phyloP scores from a whole-genome alignment of 192 early-diverging fungal species.

The Coemansia sp. region DNA sequence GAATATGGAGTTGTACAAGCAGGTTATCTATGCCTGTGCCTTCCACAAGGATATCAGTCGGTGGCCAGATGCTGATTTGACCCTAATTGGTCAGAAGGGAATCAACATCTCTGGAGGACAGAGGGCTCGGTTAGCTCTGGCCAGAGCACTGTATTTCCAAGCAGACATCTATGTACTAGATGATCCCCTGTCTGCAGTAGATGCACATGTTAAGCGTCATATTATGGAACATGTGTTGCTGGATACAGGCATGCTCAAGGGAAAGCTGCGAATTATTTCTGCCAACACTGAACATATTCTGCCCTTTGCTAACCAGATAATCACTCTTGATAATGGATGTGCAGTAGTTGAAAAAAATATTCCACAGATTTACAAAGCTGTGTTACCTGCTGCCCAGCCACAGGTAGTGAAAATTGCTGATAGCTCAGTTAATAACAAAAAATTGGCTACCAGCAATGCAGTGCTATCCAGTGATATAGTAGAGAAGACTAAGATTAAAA shows the following conservation, averaged over 20 bases:
- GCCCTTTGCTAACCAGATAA: not conserved
- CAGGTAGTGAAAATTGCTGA: no score
- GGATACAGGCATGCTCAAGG: no score
- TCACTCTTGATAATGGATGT: no score
- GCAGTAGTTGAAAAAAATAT: no score
- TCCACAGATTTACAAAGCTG: no score
- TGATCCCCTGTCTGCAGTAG: conserved; percentile 23
- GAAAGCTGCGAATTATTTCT: not conserved
- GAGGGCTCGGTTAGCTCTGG: conserved; percentile 59
- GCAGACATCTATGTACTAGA: conserved; percentile 53
- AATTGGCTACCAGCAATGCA: no score
- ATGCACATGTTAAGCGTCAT: conserved; percentile 16
- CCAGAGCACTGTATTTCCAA: conserved; percentile 60
- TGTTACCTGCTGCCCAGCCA: no score
- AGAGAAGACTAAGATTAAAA: no score
- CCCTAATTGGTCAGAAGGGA: conserved; percentile 57
- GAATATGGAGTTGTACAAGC: conserved; percentile 10
- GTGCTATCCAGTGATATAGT: no score
- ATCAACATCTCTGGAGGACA: conserved; percentile 61
- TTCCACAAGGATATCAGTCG: conserved; percentile 12
- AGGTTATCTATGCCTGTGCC: conserved; percentile 22
- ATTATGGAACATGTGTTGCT: conserved; percentile 21
- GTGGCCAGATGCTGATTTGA: conserved; percentile 29
- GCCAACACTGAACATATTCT: not conserved
- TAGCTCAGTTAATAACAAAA: no score